Evolutionary conservation across 257 asterid species (phyloP), one percentile per base, ranked within the genome.

Genomic region (Osmanthus fragrans): DNA sequence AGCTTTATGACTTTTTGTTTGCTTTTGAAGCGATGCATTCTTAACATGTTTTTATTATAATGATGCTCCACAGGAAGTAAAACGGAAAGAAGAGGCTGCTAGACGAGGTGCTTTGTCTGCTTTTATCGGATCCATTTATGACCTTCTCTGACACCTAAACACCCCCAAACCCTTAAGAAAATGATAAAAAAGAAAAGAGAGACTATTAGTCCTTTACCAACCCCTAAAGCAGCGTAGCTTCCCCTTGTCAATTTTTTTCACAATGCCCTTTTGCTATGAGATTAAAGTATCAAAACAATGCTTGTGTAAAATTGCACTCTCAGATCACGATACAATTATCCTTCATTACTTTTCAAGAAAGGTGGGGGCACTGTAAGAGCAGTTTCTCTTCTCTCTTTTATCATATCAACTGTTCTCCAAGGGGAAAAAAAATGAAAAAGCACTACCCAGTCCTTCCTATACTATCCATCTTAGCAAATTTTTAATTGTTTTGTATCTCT

Each of bases 81-180:
- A 80, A 76, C 85, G 97, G 80, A 92, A 80, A 82, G 97, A 92
- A 85, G 97, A 92, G 75, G 97, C 98, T 36, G 90, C 90, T 73
- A 91, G 94, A 70, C 84, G 96, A 94, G 98, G 98, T 94, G 77
- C 74, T 34, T 78, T 78, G 23, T 81, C 64, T 49, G 21, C 29
- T 79, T 39, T 76, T 71, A 2, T 18, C 64, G 27, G 73, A 71
- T 81, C 49, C 18, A 77, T 73, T 39, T 72, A 11, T 66, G 34
- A 30, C 72, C 36, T 36, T 42, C 33, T 13, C 40, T 36, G 21
- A 34, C 63, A 15, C 66, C 30, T 32, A 23, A 19, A 7, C 4
- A 0, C 80, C 25, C 45, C 56, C 2, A 39, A 39, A 15, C 40
- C 70, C 51, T 18, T 42, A 65, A 45, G 67, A 51, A 66, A 30